phyloP scores from a whole-genome alignment of 2,329 filamentous ascomycete genomes.

The Colletotrichum eleusines region DNA sequence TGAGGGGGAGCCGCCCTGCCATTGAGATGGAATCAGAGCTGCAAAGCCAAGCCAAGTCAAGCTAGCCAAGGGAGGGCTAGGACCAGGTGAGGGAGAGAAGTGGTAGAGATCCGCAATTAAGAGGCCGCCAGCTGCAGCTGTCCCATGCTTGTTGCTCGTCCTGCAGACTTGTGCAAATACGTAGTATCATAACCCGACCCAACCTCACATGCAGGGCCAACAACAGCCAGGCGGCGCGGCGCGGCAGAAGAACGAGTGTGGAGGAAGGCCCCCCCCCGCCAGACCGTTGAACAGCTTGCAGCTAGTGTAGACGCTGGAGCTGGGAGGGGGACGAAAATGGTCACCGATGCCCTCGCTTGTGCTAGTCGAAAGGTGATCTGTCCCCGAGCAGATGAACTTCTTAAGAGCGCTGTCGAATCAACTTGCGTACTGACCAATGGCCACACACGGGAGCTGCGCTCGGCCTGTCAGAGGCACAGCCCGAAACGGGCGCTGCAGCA shows the following conservation, averaged over 20 bases:
- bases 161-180: constrained; percentile 34
- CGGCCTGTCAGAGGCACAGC: constrained; percentile 15
- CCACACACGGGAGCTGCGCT: constrained; percentile 11
- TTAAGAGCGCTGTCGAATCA: constrained; percentile 12
- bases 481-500: constrained; percentile 33
- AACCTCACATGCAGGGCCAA: constrained; percentile 31
- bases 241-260: constrained; percentile 11
- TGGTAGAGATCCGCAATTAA: constrained; percentile 37
- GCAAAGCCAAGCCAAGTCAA: constrained; percentile 25
- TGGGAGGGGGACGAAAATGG: constrained; percentile 16
- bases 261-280: constrained; percentile 22
- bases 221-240: constrained; percentile 16
- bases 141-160: constrained; percentile 23
- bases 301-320: constrained; percentile 26
- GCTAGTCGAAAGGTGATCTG: constrained; percentile 28
- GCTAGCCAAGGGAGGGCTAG: constrained; percentile 8
- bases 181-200: constrained; percentile 23
- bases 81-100: constrained; percentile 13
- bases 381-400: constrained; percentile 21
- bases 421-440: constrained; percentile 25
- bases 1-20: constrained; percentile 23
- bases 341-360: constrained; percentile 18
- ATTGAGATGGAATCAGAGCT: constrained; percentile 18
- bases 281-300: constrained; percentile 29
- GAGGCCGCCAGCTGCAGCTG: constrained; percentile 41